Evolutionary conservation across 2,329 filamentous ascomycete genomes (phyloP), one percentile per base, ranked within the genome.

Genomic region (Penicillium brasilianum): DNA sequence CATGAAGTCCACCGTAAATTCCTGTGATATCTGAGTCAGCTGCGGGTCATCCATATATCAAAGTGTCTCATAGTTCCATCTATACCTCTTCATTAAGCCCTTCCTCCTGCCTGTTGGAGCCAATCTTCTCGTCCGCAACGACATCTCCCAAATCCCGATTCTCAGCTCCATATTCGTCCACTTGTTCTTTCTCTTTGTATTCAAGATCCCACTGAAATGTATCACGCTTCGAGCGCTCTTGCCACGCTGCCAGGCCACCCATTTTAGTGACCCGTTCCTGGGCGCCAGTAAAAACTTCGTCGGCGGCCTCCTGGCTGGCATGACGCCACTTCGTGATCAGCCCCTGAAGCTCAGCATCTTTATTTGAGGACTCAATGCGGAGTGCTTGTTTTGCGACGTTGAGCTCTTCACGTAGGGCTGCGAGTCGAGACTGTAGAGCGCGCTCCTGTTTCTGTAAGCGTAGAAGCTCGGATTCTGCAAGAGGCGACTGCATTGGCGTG

Each of bases 1-100:
- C 88, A 90, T 90, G 82, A 86, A 86, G 51, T 84, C 86, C 83
- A 91, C 88, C 13, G 87, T 89, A 69, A 90, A 90, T 13, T 83
- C 83, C 86, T 88, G 66, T 7, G 44, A 9, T 3, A 30, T 11
- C 6, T 10, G 14, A n/a, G 34, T 59, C 50, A 59, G 56, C 10
- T 16, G 2, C 41, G 11, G 39, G 13, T 9, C 34, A 39, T 16
- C 20, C 13, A 39, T 5, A 22, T 34, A 32, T 9, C 10, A 37
- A 16, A 54, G n/a, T 20, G 25, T 14, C n/a, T 30, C 8, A 3
- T 8, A n/a, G 14, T 5, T 9, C 25, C 20, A n/a, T n/a, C 32
- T 22, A 0, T 44, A 64, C 77, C 13, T 79, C 77, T 2, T 78
- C 75, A 2, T 76, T 74, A 34, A 68, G 69, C 25, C 73, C 76